Percentiles rank a stretch among this genome's conserved stretches.
Conservation (phyloP, 352 stramenopile genomes). For the Elongisporangium prolatum region DNA sequence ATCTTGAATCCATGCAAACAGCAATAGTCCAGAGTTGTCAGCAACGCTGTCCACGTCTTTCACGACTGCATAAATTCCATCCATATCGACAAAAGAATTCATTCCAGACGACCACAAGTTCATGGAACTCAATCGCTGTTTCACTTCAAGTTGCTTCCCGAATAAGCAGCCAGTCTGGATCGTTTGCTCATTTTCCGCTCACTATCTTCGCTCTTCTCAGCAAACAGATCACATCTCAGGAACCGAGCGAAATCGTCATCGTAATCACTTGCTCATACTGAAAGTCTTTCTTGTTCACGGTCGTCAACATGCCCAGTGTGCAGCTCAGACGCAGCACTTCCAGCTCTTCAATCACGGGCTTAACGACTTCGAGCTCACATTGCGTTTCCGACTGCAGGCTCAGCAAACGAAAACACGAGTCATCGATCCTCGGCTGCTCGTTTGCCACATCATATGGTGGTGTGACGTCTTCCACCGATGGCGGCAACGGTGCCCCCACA, state of each 20-base stretch:
- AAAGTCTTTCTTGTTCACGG: conserved; percentile 41
- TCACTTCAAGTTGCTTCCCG: conserved; percentile 46
- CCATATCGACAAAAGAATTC: conserved; percentile 13
- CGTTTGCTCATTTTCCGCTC: conserved; percentile 13
- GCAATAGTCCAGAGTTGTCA: conserved; percentile 16
- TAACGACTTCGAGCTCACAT: conserved; percentile 63
- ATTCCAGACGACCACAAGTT: conserved; percentile 28
- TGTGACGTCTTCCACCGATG: no score
- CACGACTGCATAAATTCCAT: neutral
- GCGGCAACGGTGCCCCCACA: no score
- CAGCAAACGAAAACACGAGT: conserved; percentile 43
- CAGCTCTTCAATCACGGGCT: conserved; percentile 65
- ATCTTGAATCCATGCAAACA: conserved; percentile 59
- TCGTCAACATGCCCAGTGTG: conserved; percentile 41
- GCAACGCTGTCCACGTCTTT: neutral
- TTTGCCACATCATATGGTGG: no score
- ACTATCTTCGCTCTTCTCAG: neutral
- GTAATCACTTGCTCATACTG: conserved; percentile 40
- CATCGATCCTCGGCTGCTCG: conserved; percentile 2
- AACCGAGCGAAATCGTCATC: conserved; percentile 58
- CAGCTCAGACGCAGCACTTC: conserved; percentile 66
- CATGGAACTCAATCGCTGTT: conserved; percentile 28
- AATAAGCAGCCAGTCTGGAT: conserved; percentile 39
- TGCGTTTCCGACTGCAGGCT: conserved; percentile 41
- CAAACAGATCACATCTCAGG: conserved; percentile 39